Percentiles rank a stretch among this genome's conserved stretches.
phyloP scores from a whole-genome alignment of 176 grass and related monocot species.

The Coix lacrymajobi region DNA sequence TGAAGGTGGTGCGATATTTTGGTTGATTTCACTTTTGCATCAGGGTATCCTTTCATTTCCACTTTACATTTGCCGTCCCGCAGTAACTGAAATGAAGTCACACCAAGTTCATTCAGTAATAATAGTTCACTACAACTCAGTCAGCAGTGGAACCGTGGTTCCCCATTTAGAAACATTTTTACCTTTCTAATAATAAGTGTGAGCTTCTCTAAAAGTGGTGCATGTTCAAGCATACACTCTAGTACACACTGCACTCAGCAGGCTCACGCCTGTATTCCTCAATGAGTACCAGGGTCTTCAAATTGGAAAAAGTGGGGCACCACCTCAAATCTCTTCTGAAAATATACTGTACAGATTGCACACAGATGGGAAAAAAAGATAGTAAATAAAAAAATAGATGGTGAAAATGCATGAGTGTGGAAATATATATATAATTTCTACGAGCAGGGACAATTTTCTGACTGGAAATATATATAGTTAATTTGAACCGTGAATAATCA shows the following conservation, averaged over 20 bases:
- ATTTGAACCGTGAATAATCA: no score
- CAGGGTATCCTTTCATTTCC: neutral
- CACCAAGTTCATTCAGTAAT: neutral
- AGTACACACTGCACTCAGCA: neutral
- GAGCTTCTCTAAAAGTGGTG: neutral
- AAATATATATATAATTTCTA: no score
- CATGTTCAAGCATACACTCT: neutral
- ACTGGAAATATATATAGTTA: no score
- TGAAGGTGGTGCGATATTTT: neutral
- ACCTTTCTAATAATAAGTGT: neutral
- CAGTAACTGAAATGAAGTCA: neutral
- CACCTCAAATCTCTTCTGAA: neutral
- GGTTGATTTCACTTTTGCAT: neutral
- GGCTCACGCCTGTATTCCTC: neutral
- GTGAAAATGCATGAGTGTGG: no score
- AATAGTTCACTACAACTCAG: neutral
- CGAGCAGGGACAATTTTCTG: no score
- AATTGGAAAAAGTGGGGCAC: neutral
- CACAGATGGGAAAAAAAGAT: no score
- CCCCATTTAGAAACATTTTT: neutral
- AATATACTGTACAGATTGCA: neutral
- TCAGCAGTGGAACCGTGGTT: neutral
- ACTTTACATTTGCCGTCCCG: neutral
- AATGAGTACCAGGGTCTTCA: neutral
- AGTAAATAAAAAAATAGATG: no score